Evolutionary conservation across 2,329 filamentous ascomycete genomes (phyloP), one percentile per base, ranked within the genome.

Genomic region (Clonostachys rhizophaga): DNA sequence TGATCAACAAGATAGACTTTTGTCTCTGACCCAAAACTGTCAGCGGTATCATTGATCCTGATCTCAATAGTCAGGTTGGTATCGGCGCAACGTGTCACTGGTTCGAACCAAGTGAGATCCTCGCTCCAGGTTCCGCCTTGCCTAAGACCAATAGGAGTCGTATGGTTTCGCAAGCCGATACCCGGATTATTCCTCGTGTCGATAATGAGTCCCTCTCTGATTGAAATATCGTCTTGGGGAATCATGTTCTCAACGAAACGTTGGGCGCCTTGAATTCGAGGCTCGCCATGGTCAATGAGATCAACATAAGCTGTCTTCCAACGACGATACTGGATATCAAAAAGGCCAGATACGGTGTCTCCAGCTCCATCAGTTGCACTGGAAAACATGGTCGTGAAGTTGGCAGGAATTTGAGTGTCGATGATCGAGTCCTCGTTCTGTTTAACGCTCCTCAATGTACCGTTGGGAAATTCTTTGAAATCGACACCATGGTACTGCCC

Each of bases 71-170:
- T 72, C 4, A 69, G 49, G 48, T 72, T 72, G 3, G 62, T 67
- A 44, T 70, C 58, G 6, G 74, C 68, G 48, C 73, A 76, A 6
- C 57, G 54, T 1, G 69, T 68, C 20, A 70, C 64, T 1, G 73
- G 74, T 49, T 74, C 65, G 11, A 76, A 50, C 51, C 73, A 76
- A 1, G 76, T 62, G 6, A 77, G 42, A 46, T 76, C 71, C 47
- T 78, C 74, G 0, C 59, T 57, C 73, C 73, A 76, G 3, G 54
- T 58, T 7, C 60, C 67, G 0, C 72, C 72, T 39, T 60, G 61
- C 2, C 49, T 30, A 2, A 63, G 50, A 1, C 54, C 55, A 1
- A 51, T 40, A 2, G 72, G 72, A 0, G 63, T 48, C 0, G 64
- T 72, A 48, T 74, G 71, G 49, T 74, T 74, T 20, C 72, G 63